A percentile compares a stretch with the other conserved stretches of the same genome.
These are phyloP conservation scores for Metschnikowia lachancei DNA, from an alignment of 805 yeast genomes.

Conservation along the genomic window DNA sequence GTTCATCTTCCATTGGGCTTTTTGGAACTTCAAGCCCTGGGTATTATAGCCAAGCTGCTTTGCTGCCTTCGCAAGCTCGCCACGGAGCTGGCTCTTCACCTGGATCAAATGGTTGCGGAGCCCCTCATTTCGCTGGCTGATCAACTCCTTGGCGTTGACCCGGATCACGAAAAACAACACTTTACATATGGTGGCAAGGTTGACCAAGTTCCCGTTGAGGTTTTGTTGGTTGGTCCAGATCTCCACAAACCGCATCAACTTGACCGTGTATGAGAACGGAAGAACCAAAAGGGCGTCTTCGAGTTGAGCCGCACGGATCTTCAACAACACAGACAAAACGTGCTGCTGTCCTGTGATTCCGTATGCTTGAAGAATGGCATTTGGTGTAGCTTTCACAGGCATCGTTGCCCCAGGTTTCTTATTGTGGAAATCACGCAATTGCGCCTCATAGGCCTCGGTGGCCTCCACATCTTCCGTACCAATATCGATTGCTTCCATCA, in stretches of 20 bases:
- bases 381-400: conserved; percentile 60
- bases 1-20: conserved; percentile 71
- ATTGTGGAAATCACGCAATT: conserved; percentile 34
- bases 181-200: conserved; percentile 65
- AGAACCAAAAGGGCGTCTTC: conserved; percentile 91
- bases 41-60: conserved; percentile 77
- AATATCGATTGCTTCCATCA: conserved; percentile 88
- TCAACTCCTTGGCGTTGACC: conserved; percentile 75
- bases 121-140: conserved; percentile 59
- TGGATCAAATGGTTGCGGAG: conserved; percentile 62
- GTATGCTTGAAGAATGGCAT: conserved; percentile 73
- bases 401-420: conserved; percentile 43
- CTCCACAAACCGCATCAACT: conserved; percentile 68
- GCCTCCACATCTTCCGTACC: conserved; percentile 70
- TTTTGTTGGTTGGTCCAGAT: conserved; percentile 59
- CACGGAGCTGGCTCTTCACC: conserved; percentile 62
- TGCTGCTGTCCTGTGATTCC: conserved; percentile 71
- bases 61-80: conserved; percentile 48
- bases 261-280: conserved; percentile 80
- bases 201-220: conserved; percentile 42
- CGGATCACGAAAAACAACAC: conserved; percentile 72
- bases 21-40: conserved; percentile 73
- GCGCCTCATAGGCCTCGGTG: conserved; percentile 47
- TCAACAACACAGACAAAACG: conserved; percentile 66
- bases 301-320: conserved; percentile 77